Evolutionary conservation across 495 filamentous ascomycete genomes (phyloP).

Genomic region (Pseudotulostoma volvatum): DNA sequence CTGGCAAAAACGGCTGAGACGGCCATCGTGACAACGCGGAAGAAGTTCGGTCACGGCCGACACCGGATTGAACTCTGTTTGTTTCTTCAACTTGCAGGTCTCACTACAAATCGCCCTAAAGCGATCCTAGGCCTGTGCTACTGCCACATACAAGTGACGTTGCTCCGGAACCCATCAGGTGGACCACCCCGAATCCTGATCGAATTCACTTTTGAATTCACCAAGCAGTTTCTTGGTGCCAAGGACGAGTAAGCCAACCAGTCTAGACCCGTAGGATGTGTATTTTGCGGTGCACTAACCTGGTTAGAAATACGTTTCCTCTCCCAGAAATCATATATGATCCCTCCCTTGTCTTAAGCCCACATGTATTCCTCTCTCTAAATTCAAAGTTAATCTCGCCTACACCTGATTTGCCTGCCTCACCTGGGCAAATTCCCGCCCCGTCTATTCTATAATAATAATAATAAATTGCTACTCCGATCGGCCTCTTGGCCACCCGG

Average conservation of each 20-base stretch:
- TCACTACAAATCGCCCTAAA: constrained; percentile 14
- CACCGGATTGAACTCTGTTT: constrained; percentile 15
- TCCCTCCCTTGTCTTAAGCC: constrained; percentile 18
- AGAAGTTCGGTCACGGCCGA: constrained; percentile 13
- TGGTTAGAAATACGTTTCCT: constrained; percentile 18
- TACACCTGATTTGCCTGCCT: too few species aligned
- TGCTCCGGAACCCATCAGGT: constrained; percentile 16
- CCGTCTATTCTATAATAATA: too few species aligned
- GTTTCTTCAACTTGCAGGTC: constrained; percentile 14
- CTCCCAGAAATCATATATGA: constrained; percentile 24
- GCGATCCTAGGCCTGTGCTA: constrained; percentile 15
- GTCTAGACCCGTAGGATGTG: too few species aligned
- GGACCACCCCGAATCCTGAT: constrained; percentile 16
- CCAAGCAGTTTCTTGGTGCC: constrained; percentile 16
- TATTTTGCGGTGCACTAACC: constrained; percentile 2
- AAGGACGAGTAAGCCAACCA: constrained; percentile 21
- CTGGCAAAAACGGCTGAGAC: constrained; percentile 12
- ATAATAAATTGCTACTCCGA: too few species aligned
- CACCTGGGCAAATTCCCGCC: too few species aligned
- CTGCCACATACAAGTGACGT: constrained; percentile 15
- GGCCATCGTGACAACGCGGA: constrained; percentile 14
- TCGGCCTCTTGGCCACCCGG: too few species aligned
- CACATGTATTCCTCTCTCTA: constrained; percentile 19
- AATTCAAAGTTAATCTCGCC: too few species aligned
- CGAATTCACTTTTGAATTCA: constrained; percentile 23